Percentiles rank a stretch among this genome's conserved stretches.
Conservation (phyloP, 768 basidiomycete species). For the Suillus subaureus region DNA sequence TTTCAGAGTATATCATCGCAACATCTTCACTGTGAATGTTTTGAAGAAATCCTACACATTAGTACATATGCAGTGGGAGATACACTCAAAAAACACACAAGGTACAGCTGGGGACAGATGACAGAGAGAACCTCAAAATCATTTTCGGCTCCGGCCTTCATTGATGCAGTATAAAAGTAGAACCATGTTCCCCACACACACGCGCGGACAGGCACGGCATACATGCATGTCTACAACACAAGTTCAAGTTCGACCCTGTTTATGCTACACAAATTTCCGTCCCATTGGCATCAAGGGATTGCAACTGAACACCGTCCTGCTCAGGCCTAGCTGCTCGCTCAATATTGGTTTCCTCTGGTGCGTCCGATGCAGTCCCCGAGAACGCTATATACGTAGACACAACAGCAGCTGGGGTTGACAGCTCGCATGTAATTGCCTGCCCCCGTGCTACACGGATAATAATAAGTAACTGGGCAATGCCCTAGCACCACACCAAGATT, state of each 20-base stretch:
- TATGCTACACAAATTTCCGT: background rate
- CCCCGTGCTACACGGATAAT: constrained; percentile 1
- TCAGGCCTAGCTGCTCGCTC: background rate
- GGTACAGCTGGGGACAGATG: background rate
- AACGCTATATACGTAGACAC: background rate
- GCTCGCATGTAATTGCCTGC: background rate
- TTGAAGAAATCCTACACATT: background rate
- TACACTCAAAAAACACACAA: background rate
- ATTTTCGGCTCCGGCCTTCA: background rate
- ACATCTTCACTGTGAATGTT: background rate
- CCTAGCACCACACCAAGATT: background rate
- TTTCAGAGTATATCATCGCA: background rate
- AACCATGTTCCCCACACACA: background rate
- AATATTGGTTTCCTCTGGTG: background rate
- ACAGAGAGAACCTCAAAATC: background rate
- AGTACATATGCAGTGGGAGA: background rate
- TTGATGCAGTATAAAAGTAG: background rate
- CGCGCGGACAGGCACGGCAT: background rate
- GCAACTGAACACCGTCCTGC: background rate
- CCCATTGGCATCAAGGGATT: background rate
- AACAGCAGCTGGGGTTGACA: background rate
- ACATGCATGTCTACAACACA: background rate
- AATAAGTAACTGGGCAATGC: background rate
- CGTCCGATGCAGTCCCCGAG: background rate
- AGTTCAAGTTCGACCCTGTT: background rate